A percentile compares a stretch with the other conserved stretches of the same genome.
phyloP scores from a whole-genome alignment of 345 rosid species.

The Citrus glauca region DNA sequence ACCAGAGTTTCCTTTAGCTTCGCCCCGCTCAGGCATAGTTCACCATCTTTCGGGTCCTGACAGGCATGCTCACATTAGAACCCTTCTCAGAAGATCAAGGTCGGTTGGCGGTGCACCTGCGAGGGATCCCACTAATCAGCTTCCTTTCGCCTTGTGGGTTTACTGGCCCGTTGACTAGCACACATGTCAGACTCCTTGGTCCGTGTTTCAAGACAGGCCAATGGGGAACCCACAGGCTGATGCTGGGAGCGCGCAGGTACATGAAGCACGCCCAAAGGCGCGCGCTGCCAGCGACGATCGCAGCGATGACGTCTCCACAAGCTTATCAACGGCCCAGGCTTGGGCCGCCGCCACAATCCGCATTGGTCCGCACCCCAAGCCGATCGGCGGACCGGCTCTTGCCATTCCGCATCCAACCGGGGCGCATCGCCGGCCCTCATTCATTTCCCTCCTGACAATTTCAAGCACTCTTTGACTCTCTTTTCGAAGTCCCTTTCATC shows the following conservation, averaged over 20 bases:
- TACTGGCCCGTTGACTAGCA: slow-evolving; percentile 6
- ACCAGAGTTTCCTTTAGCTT: slow-evolving; percentile 29
- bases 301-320: too few species aligned
- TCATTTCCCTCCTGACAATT: too few species aligned
- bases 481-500: too few species aligned
- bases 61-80: slow-evolving; percentile 21
- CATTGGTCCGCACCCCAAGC: too few species aligned
- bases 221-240: slow-evolving; percentile 21
- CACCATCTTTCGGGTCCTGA: slow-evolving; percentile 29
- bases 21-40: slow-evolving; percentile 28
- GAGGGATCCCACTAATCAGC: slow-evolving; percentile 9
- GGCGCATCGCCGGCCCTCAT: too few species aligned
- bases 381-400: too few species aligned
- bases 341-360: too few species aligned
- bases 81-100: slow-evolving; percentile 28
- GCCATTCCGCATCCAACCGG: too few species aligned
- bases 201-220: slow-evolving; percentile 48
- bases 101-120: slow-evolving; percentile 24
- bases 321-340: too few species aligned
- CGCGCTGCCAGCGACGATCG: too few species aligned
- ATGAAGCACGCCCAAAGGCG: too few species aligned
- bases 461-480: too few species aligned
- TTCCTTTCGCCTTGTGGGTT: slow-evolving; percentile 7
- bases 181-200: slow-evolving; percentile 43
- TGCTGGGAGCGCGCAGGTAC: not conserved